phyloP scores from a whole-genome alignment of 1,284 basidiomycete genomes.

The Inonotus hispidus region DNA sequence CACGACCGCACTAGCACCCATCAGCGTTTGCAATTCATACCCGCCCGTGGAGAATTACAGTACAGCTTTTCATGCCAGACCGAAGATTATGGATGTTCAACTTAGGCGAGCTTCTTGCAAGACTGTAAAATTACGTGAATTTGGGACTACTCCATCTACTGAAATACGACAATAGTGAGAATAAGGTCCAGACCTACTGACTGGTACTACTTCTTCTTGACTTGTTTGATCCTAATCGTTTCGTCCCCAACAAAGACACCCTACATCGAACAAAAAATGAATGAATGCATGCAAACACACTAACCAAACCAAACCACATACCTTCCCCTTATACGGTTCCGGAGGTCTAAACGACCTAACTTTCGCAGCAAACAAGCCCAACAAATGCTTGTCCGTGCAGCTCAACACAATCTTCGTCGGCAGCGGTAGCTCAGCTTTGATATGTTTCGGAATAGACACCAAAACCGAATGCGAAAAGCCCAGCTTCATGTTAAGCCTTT shows the following conservation, averaged over 20 bases:
- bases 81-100: background rate
- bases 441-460: conserved; percentile 75
- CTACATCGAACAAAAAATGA: conserved; percentile 33
- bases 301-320: conserved; percentile 45
- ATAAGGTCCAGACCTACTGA: background rate
- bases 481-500: conserved; percentile 81
- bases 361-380: conserved; percentile 86
- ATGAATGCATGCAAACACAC: too few relatives aligned
- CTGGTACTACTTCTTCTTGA: conserved; percentile 89
- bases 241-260: conserved; percentile 91
- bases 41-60: background rate
- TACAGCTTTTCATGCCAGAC: background rate
- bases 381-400: conserved; percentile 69
- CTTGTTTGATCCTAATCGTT: conserved; percentile 82
- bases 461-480: conserved; percentile 88
- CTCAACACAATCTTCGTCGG: conserved; percentile 66
- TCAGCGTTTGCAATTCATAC: background rate
- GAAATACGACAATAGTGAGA: too few relatives aligned
- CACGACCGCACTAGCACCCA: conserved; percentile 1
- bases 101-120: background rate
- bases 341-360: conserved; percentile 84
- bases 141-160: too few relatives aligned
- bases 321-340: conserved; percentile 98
- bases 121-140: too few relatives aligned
- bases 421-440: conserved; percentile 68